These are phyloP conservation scores for Lablab purpureus DNA, from an alignment of 306 rosid genomes.

Conservation along the genomic window DNA sequence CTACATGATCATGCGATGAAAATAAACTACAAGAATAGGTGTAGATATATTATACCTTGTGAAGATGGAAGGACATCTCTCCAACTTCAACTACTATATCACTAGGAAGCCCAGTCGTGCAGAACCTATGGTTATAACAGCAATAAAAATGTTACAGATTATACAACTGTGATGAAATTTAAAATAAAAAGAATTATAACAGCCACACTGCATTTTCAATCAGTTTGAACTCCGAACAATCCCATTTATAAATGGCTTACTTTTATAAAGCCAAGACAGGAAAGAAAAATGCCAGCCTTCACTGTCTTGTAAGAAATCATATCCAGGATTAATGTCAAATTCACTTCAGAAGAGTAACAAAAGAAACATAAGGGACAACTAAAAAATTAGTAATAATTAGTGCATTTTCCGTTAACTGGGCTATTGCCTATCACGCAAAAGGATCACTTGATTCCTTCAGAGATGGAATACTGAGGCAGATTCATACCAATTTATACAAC, in stretches of 20 bases:
- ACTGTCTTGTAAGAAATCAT: slow-evolving; percentile 19
- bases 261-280: not conserved
- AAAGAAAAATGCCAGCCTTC: slow-evolving; percentile 8
- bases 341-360: not conserved
- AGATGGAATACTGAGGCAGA: not conserved
- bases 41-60: slow-evolving; percentile 70
- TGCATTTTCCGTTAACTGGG: slow-evolving; percentile 27
- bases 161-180: not conserved
- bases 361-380: not conserved
- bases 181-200: not conserved
- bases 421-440: not conserved
- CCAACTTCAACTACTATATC: slow-evolving; percentile 92
- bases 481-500: slow-evolving; percentile 18
- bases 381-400: not conserved
- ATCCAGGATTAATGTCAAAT: not conserved
- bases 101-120: slow-evolving; percentile 96
- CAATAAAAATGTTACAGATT: slow-evolving; percentile 7
- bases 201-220: slow-evolving; percentile 1
- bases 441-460: slow-evolving; percentile 7
- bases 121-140: slow-evolving; percentile 70
- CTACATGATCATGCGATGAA: slow-evolving; percentile 37
- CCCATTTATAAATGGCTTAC: slow-evolving; percentile 16
- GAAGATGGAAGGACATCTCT: slow-evolving; percentile 98
- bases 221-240: slow-evolving; percentile 8
- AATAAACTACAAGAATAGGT: slow-evolving; percentile 4